A percentile compares a stretch with the other conserved stretches of the same genome.
Evolutionary conservation across 1,139 yeast genomes (phyloP).

Genomic region (Suhomyces terraborum): DNA sequence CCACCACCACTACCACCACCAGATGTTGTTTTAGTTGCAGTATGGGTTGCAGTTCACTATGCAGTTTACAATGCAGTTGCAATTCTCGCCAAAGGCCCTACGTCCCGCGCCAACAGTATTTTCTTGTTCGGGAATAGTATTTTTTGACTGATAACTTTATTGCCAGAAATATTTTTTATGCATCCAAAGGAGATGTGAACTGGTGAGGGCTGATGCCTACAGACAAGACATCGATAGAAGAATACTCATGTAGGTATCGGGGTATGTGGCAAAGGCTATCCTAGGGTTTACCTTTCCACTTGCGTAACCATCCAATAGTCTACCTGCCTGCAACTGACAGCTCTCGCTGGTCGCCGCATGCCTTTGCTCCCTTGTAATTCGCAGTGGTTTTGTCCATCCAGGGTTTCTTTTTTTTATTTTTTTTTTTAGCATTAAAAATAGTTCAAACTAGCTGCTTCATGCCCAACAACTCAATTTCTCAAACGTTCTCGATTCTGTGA

Average conservation of each 20-base stretch:
- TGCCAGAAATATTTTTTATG: slow-evolving; percentile 5
- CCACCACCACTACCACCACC: background rate
- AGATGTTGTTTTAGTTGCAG: too few species aligned
- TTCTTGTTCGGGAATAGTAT: slow-evolving; percentile 3
- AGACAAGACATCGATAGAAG: slow-evolving; percentile 9
- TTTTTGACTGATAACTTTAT: slow-evolving; percentile 6
- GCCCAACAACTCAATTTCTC: slow-evolving; percentile 5
- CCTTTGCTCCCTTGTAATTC: background rate
- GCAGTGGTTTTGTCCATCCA: background rate
- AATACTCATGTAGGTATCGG: slow-evolving; percentile 1
- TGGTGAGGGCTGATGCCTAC: slow-evolving; percentile 5
- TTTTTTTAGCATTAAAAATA: slow-evolving; percentile 6
- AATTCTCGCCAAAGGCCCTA: slow-evolving; percentile 6
- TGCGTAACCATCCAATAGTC: background rate
- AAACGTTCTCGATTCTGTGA: slow-evolving; percentile 5
- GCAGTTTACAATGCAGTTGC: too few species aligned
- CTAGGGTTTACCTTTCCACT: background rate
- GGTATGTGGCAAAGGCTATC: slow-evolving; percentile 6
- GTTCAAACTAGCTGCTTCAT: slow-evolving; percentile 6
- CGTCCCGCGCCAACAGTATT: slow-evolving; percentile 3
- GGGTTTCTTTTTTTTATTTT: slow-evolving; percentile 3
- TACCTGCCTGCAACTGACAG: background rate
- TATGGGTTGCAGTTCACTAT: too few species aligned
- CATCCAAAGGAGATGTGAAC: slow-evolving; percentile 6
- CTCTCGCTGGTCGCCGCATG: background rate